Evolutionary conservation across 495 filamentous ascomycete species (phyloP), one percentile per base, ranked within the genome.

Genomic region (Aspergillus bertholletiae): DNA sequence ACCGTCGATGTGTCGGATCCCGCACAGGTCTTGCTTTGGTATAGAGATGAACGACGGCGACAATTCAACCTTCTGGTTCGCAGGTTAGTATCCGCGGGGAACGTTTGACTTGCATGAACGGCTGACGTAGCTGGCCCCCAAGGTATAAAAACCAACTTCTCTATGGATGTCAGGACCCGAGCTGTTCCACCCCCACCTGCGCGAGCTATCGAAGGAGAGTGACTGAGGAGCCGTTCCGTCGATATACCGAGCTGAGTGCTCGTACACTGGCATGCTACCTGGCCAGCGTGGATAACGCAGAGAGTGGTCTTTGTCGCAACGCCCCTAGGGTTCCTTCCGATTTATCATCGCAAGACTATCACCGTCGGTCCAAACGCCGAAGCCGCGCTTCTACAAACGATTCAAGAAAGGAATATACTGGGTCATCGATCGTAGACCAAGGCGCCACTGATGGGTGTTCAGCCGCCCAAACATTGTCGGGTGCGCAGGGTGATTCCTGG

Each of bases 61-160:
- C 67, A 73, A n/a, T 82, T 80, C 49, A 79, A 81, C 54, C 50
- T 67, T n/a, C 64, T 83, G 35, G 78, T 82, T 22, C 73, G 75
- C 58, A 74, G 76, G 79, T 79, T 52, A 68, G 70, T 65, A 11
- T 46, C 21, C 7, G n/a, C 8, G 23, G 15, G 23, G 28, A 37
- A 20, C 17, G 8, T 17, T 21, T 7, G 5, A 1, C 18, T 34
- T n/a, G 9, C 4, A 27, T 22, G 23, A 20, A 21, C 37, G 11
- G 43, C 54, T 62, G 58, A 65, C 48, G 34, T 34, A 12, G 30
- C 24, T 20, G 23, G 18, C 58, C 37, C 8, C 49, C n/a, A 64
- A 96, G 91, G 57, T 95, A 88, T 64, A 88, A 92, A 55, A 74
- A 79, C 18, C 92, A 96, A 71, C 80, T 96, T n/a, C 80, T 90